phyloP scores from a whole-genome alignment of 139 green algal genomes.

The Mychonastes homosphaera region DNA sequence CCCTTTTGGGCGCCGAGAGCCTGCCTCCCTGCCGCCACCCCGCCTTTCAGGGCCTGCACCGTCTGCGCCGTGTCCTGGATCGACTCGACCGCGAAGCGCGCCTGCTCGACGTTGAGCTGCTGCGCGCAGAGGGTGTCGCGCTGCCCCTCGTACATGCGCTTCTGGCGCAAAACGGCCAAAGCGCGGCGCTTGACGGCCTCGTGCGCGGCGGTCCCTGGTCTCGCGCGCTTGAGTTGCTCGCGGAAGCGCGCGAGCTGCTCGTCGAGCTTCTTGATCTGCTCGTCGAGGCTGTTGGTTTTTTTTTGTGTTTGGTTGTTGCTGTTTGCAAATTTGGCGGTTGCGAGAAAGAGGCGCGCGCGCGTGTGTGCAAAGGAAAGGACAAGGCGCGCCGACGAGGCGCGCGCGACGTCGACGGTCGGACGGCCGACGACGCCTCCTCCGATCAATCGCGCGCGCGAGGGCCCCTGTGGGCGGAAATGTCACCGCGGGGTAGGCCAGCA shows the following conservation, averaged over 20 bases:
- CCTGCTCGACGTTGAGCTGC: conserved; percentile 93
- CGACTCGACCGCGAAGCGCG: conserved; percentile 50
- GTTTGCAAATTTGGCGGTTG: too few species aligned
- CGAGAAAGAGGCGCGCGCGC: too few species aligned
- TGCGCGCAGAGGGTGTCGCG: conserved; percentile 89
- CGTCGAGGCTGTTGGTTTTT: conserved; percentile 79
- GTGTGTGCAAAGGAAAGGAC: too few species aligned
- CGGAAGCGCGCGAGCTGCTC: conserved; percentile 77
- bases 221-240: conserved; percentile 72
- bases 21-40: conserved; percentile 8
- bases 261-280: conserved; percentile 91
- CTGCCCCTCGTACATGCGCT: conserved; percentile 89
- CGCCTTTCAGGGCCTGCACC: conserved; percentile 27
- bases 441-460: background rate
- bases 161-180: conserved; percentile 85
- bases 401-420: too few species aligned
- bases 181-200: conserved; percentile 80
- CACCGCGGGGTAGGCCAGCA: background rate
- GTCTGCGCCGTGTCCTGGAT: conserved; percentile 55
- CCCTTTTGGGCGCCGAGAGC: background rate
- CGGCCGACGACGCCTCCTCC: background rate
- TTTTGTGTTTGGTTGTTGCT: too few species aligned
- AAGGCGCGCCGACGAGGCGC: too few species aligned
- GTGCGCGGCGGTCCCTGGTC: conserved; percentile 80
- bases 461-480: background rate